Conservation (phyloP, 164 flowering plant species). For the Euptelea pleiosperma region DNA sequence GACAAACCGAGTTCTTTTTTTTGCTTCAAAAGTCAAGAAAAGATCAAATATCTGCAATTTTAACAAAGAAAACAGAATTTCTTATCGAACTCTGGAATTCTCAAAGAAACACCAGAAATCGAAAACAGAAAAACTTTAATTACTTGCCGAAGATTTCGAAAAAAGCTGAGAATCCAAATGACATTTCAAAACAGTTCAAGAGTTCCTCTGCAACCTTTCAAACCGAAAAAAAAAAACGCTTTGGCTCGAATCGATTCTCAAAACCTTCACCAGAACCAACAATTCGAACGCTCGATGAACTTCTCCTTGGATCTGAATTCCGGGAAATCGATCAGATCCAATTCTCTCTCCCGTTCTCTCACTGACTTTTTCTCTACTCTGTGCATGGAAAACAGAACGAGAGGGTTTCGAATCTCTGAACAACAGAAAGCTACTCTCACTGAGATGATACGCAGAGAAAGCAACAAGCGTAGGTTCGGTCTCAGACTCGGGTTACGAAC, state of each 20-base stretch:
- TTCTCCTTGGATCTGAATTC: neutral
- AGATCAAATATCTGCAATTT: too few relatives aligned
- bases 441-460: too few relatives aligned
- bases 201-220: neutral
- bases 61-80: too few relatives aligned
- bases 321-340: neutral
- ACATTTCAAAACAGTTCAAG: neutral
- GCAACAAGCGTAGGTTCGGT: constrained; percentile 7
- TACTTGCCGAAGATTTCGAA: neutral
- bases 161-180: neutral
- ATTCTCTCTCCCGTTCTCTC: neutral
- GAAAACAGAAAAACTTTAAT: neutral
- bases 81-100: too few relatives aligned
- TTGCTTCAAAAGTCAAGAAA: too few relatives aligned
- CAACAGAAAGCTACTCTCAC: neutral
- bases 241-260: neutral
- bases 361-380: constrained; percentile 4
- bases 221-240: neutral
- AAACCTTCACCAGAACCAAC: constrained; percentile 1
- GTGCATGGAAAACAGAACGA: neutral
- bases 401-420: constrained; percentile 6
- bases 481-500: neutral
- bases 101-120: too few relatives aligned
- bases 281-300: neutral
- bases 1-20: neutral